phyloP scores from a whole-genome alignment of 2,329 filamentous ascomycete species.

The Exophiala calicioides region DNA sequence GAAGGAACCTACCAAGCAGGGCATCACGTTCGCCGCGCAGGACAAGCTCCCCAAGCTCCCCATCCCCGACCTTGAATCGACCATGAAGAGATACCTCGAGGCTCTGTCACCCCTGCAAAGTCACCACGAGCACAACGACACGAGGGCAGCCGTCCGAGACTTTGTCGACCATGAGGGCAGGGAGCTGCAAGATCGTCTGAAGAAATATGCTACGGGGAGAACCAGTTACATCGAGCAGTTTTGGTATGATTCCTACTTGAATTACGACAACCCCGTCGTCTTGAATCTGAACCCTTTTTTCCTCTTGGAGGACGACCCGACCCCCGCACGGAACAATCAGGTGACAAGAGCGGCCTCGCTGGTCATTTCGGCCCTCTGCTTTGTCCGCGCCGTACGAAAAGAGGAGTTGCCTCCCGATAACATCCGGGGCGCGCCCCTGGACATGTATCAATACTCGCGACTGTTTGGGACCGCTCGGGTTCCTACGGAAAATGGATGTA shows the following conservation, averaged over 20 bases:
- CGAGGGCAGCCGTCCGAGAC: conserved; percentile 74
- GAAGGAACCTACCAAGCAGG: conserved; percentile 56
- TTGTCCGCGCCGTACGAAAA: conserved; percentile 86
- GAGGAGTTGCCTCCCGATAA: conserved; percentile 91
- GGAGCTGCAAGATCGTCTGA: conserved; percentile 81
- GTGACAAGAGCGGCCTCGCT: conserved; percentile 91
- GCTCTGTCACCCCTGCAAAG: conserved; percentile 80
- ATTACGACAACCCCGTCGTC: conserved; percentile 96
- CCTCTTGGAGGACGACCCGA: conserved; percentile 93
- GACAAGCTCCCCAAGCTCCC: conserved; percentile 88
- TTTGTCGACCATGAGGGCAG: conserved; percentile 81
- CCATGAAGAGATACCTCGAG: conserved; percentile 76
- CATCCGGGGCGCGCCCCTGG: conserved; percentile 78
- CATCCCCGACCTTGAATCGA: conserved; percentile 81
- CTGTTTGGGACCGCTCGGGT: conserved; percentile 94
- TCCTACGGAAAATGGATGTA: conserved; percentile 89
- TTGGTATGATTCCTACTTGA: conserved; percentile 98
- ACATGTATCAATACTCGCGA: conserved; percentile 98
- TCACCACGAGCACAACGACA: conserved; percentile 78
- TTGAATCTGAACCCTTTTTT: conserved; percentile 98
- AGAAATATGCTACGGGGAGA: conserved; percentile 84
- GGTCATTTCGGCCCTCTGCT: conserved; percentile 84
- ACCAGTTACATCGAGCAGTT: conserved; percentile 99
- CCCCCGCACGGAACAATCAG: conserved; percentile 92
- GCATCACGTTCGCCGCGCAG: conserved; percentile 86